Base-by-base conservation (phyloP, 768 basidiomycete species). In the Lactarius pseudohatsudake region DNA sequence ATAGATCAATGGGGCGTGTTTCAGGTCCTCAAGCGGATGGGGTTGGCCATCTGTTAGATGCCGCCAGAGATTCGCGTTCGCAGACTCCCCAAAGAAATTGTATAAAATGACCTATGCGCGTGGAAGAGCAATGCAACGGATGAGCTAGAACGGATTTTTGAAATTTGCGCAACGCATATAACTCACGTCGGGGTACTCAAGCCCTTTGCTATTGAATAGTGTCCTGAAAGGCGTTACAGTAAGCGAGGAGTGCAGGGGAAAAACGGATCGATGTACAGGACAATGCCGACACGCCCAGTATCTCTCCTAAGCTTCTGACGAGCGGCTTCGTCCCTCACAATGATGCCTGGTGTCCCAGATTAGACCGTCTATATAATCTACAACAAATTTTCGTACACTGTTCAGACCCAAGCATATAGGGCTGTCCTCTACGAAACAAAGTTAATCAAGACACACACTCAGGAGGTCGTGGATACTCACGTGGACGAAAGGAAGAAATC, bases 51-150 rank as follows among this genome's bases (percentile, higher is more conserved):
- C 32, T 11, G 54, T 43, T 15, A 69, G 43, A 41, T 67, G 50
- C 13, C 56, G 41, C 69, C 69, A 69, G 22, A 60, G 62, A 9
- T 40, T 61, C 40, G 81, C 81, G 2, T 84, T 75, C 0, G 72
- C 69, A 0, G 90, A 91, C 69, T 89, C 87, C 30, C 84, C 81
- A 70, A 91, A 92, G 75, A 91, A 91, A 67, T 92, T 86, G 71
- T 86, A 91, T 13, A 92, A 71, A 4, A 92, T 78, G 4, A 92
- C 89, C 89, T 90, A 64, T 0, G 6, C 55, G 55, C 34, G 11
- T 22, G 30, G 11, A 36, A 34, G 8, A 53, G 22, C 8, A 5
- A 16, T 2, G 40, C 8, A 41, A 9, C 45, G 22, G 15, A 64
- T 32, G 22, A 54, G 26, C 22, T 34, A 32, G 56, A 20, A 26